Conservation (phyloP, 2,329 filamentous ascomycete genomes). For the Fusarium sp. region DNA sequence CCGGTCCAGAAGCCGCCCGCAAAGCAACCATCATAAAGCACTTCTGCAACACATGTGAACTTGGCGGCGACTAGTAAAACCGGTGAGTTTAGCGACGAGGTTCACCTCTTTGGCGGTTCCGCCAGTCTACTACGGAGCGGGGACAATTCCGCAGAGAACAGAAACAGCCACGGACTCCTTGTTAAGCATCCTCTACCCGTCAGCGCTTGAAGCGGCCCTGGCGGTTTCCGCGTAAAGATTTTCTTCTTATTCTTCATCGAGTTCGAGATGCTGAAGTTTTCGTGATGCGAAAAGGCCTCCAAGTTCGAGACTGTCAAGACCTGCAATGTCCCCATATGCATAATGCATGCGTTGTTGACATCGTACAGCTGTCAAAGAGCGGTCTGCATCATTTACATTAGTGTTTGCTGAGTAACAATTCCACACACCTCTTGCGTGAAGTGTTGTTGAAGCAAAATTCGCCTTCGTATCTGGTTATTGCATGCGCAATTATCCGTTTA, state of each 20-base stretch:
- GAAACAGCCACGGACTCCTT: not conserved
- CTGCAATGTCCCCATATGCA: constrained; percentile 20
- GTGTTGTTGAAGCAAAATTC: not conserved
- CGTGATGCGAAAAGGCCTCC: constrained; percentile 17
- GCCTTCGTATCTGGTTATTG: constrained; percentile 15
- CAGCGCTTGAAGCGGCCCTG: constrained; percentile 30
- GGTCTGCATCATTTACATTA: constrained; percentile 39
- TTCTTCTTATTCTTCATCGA: not conserved
- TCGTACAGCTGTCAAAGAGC: constrained; percentile 42
- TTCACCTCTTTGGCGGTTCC: not conserved
- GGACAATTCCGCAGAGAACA: not conserved
- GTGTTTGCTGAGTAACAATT: constrained; percentile 19
- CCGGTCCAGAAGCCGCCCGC: not conserved
- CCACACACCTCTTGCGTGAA: constrained; percentile 15
- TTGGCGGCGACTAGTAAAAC: constrained; percentile 12
- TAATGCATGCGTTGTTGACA: constrained; percentile 34
- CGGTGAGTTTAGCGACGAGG: not conserved
- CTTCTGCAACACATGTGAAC: constrained; percentile 1
- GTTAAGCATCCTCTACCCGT: constrained; percentile 1
- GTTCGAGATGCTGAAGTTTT: constrained; percentile 14
- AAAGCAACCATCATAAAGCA: not conserved
- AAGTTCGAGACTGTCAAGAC: constrained; percentile 27
- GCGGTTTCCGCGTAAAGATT: constrained; percentile 6
- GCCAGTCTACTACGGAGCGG: not conserved
- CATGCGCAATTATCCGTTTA: constrained; percentile 3